phyloP scores from a whole-genome alignment of 805 yeast species.

The Saturnispora zaruensis region DNA sequence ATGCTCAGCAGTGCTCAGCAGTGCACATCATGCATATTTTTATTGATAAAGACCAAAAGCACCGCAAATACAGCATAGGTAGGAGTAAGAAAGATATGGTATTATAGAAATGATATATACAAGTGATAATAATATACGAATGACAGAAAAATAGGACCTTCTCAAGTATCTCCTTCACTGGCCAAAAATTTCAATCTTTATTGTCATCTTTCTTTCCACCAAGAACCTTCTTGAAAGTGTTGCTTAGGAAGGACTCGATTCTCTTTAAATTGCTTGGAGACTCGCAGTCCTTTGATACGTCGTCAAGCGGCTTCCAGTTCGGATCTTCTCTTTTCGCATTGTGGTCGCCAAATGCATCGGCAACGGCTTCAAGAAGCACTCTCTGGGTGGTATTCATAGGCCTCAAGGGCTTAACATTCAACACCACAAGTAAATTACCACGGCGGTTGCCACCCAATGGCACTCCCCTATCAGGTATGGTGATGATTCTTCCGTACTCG shows the following conservation, averaged over 20 bases:
- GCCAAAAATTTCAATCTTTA: neutral
- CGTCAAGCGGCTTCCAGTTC: conserved; percentile 32
- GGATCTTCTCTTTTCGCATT: conserved; percentile 67
- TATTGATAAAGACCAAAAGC: neutral
- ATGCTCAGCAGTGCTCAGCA: neutral
- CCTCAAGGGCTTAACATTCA: conserved; percentile 60
- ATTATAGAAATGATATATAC: neutral
- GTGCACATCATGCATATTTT: neutral
- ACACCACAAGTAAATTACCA: conserved; percentile 73
- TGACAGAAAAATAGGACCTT: neutral
- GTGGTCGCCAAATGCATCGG: conserved; percentile 78
- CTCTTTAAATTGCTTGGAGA: conserved; percentile 45
- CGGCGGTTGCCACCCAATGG: conserved; percentile 52
- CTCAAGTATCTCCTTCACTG: neutral
- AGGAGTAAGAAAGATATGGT: neutral
- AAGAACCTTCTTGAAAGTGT: conserved; percentile 42
- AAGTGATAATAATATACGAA: neutral
- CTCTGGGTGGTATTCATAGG: conserved; percentile 81
- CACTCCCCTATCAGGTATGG: conserved; percentile 81
- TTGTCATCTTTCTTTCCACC: conserved; percentile 18
- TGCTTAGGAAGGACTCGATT: conserved; percentile 50
- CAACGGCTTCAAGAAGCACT: conserved; percentile 86
- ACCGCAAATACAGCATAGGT: neutral
- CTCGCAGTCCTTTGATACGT: conserved; percentile 19
- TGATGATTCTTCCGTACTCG: conserved; percentile 62